A percentile compares a stretch with the other conserved stretches of the same genome.
Conservation (phyloP, 2,329 filamentous ascomycete genomes). For the Pseudocercospora ulei region DNA sequence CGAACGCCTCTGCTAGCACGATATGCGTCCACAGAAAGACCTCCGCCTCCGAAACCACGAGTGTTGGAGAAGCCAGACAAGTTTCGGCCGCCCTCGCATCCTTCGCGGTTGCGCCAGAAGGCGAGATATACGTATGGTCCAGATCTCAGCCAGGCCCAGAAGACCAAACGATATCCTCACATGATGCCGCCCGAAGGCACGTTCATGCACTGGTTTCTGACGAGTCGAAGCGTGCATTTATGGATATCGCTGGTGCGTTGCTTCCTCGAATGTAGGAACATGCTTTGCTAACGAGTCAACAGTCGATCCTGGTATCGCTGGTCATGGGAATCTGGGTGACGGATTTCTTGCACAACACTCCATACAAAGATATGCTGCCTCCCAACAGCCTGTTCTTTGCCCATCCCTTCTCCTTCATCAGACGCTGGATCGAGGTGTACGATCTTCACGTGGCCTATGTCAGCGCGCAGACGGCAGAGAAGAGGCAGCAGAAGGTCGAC, state of each 20-base stretch:
- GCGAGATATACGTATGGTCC: conserved; percentile 65
- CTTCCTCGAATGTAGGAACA: neutral
- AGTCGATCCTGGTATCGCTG: conserved; percentile 60
- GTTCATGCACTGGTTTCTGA: conserved; percentile 75
- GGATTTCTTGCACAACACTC: conserved; percentile 70
- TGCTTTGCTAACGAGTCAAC: conserved; percentile 5
- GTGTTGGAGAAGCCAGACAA: conserved; percentile 77
- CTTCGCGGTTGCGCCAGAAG: conserved; percentile 53
- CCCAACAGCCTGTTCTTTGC: conserved; percentile 56
- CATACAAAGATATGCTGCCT: conserved; percentile 70
- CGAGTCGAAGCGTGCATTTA: conserved; percentile 64
- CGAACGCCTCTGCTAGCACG: conserved; percentile 17
- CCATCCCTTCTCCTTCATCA: conserved; percentile 59
- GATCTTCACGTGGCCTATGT: conserved; percentile 65
- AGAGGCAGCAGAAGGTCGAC: conserved; percentile 62
- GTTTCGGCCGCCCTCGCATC: conserved; percentile 88
- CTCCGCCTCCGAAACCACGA: conserved; percentile 48
- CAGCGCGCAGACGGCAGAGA: conserved; percentile 58
- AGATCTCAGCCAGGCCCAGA: conserved; percentile 55
- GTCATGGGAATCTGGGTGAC: conserved; percentile 63
- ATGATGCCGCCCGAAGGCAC: conserved; percentile 78
- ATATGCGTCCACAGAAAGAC: conserved; percentile 30
- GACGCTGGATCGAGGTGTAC: conserved; percentile 61
- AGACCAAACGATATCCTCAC: conserved; percentile 67
- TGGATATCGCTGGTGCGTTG: conserved; percentile 68